Percentiles rank a stretch among this genome's conserved stretches.
Conservation (phyloP, 257 asterid species). For the Solanum chiquidenum region DNA sequence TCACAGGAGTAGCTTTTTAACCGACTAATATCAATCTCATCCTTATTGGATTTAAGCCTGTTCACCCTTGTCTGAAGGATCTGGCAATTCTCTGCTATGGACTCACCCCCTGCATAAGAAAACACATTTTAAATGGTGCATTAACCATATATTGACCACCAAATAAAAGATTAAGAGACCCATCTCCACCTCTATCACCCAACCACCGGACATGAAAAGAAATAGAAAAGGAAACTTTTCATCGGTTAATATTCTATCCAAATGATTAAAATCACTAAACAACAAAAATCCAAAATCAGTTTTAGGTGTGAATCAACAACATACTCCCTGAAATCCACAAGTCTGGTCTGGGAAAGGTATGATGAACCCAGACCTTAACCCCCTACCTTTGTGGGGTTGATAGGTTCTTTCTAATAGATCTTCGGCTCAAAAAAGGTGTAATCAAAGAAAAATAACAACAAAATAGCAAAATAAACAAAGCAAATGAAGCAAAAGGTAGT, state of each 20-base stretch:
- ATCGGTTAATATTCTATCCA: not conserved
- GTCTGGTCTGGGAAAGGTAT: not conserved
- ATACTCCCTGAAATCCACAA: not conserved
- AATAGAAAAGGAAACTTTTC: not conserved
- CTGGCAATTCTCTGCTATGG: constrained; percentile 87
- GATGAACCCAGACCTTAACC: not conserved
- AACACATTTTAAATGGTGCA: not conserved
- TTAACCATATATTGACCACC: not conserved
- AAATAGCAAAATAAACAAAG: not conserved
- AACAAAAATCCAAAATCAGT: not conserved
- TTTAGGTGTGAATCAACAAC: not conserved
- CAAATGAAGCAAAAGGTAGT: not conserved
- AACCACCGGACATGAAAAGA: not conserved
- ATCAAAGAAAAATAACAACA: not conserved
- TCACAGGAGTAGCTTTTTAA: constrained; percentile 84
- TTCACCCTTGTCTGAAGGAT: constrained; percentile 93
- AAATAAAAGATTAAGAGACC: not conserved
- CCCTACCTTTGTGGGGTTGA: not conserved
- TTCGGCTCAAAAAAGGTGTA: not conserved
- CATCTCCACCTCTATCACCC: not conserved
- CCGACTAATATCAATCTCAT: constrained; percentile 31
- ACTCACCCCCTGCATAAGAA: constrained; percentile 74
- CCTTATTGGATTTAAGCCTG: constrained; percentile 61
- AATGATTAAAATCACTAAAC: not conserved
- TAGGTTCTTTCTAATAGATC: not conserved